Conservation (phyloP, 495 filamentous ascomycete species). For the Chaetomium cochliodes region DNA sequence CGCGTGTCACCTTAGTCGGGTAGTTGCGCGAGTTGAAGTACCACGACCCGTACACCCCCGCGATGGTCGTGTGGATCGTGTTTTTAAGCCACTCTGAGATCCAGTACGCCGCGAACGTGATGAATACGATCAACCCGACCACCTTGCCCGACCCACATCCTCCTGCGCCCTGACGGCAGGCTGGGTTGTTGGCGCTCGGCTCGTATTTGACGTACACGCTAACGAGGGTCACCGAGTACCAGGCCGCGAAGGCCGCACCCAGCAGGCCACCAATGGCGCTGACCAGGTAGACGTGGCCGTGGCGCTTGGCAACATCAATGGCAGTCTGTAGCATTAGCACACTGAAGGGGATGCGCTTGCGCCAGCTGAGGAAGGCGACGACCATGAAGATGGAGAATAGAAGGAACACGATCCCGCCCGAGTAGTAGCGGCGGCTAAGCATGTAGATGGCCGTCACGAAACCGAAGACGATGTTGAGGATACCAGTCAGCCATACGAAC, state of each 20-base stretch:
- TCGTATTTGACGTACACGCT: conserved; percentile 77
- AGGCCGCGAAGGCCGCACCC: conserved; percentile 68
- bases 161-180: conserved; percentile 60
- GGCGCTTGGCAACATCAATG: conserved; percentile 79
- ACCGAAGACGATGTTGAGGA: conserved; percentile 77
- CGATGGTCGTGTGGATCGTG: conserved; percentile 81
- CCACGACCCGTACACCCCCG: conserved; percentile 89
- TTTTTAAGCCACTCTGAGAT: conserved; percentile 90
- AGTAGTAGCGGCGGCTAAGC: conserved; percentile 66
- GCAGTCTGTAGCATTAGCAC: conserved; percentile 84
- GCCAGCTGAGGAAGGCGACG: conserved; percentile 63
- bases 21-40: conserved; percentile 76
- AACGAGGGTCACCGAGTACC: conserved; percentile 60
- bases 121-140: conserved; percentile 78
- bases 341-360: conserved; percentile 81
- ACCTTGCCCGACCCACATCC: conserved; percentile 75
- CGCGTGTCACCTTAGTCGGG: conserved; percentile 72
- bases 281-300: conserved; percentile 83
- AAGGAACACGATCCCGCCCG: conserved; percentile 80
- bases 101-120: conserved; percentile 91
- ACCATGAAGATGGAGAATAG: conserved; percentile 66
- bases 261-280: conserved; percentile 75
- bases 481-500: conserved; percentile 87
- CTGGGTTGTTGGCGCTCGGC: conserved; percentile 61
- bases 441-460: conserved; percentile 67